A percentile compares a stretch with the other conserved stretches of the same genome.
Evolutionary conservation across 768 basidiomycete genomes (phyloP).

Genomic region (Clitopilus passeckerianus): DNA sequence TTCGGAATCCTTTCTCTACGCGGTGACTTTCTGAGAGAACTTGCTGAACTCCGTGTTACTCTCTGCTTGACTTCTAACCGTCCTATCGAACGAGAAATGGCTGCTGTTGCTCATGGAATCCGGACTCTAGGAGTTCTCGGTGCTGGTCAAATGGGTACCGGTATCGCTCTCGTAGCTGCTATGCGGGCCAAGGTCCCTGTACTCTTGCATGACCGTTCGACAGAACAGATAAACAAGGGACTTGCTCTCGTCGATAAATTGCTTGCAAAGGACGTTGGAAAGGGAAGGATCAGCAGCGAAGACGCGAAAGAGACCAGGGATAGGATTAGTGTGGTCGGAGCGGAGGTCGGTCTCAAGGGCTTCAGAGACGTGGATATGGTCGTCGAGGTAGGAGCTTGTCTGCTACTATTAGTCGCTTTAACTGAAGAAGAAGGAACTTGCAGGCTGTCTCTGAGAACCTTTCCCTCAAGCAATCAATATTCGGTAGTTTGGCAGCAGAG

Average conservation of each 20-base stretch:
- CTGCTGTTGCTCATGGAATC: conserved; percentile 57
- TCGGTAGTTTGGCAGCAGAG: conserved; percentile 62
- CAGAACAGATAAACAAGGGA: conserved; percentile 69
- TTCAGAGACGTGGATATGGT: conserved; percentile 86
- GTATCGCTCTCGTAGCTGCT: conserved; percentile 86
- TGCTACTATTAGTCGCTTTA: not conserved
- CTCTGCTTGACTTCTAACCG: not conserved
- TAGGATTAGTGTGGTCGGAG: conserved; percentile 56
- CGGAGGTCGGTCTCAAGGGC: conserved; percentile 42
- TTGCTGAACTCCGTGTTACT: not conserved
- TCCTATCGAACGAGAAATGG: not conserved
- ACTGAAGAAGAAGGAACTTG: not conserved
- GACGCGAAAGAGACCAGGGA: conserved; percentile 73
- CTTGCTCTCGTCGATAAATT: conserved; percentile 74
- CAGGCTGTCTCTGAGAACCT: conserved; percentile 88
- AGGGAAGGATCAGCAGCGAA: conserved; percentile 65
- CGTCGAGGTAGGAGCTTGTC: conserved; percentile 58
- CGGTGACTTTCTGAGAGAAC: not conserved
- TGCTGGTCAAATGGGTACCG: conserved; percentile 87
- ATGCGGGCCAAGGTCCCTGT: conserved; percentile 84
- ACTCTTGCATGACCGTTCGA: conserved; percentile 76
- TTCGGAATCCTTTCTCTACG: not conserved
- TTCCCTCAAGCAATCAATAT: conserved; percentile 72
- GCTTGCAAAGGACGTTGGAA: conserved; percentile 83
- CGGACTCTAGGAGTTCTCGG: conserved; percentile 74